Base-by-base conservation (phyloP, 202 grass and related monocot genomes). In the Cymbopogon flexuosus region DNA sequence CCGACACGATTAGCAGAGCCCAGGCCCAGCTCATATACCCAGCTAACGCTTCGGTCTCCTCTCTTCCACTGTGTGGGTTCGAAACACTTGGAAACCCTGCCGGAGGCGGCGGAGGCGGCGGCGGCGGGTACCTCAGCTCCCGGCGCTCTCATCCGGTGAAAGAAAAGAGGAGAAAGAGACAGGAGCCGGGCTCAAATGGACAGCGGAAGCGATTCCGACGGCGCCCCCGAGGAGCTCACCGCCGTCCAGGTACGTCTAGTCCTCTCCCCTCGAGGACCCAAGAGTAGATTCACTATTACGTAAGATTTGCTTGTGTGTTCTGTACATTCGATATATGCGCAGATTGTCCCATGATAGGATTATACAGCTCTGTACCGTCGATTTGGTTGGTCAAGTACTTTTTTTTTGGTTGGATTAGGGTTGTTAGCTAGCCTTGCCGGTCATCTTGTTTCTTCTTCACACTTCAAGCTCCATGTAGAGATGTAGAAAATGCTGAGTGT, bases 201-300 rank as follows among this genome's bases (percentile, higher is more conserved):
- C 19, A 93, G 80, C 68, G 88, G 86, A 33, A 87, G 83, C 83
- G 91, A 93, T 0, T 89, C 89, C 16, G 91, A 93, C 54, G 39
- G 75, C 15, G 86, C 86, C 5, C 91, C 91, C 10, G 88, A 93
- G 86, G 89, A 91, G 86, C 91, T 93, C 71, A 93, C 91, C 46
- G 76, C 83, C 71, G 68, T 83, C 70, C 86, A 93, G 88, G 91
- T 93, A 80, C 70, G 8, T 31, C 8, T 41, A 10, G 33, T 3
- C 2, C 47, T 58, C 34, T 4, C 21, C 34, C 3, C 64, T 68
- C 18, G 12, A 68, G 8, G 46, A 18, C 13, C 33, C 43, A 11
- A 37, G 24, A 45, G 31, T 37, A 39, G n/a, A 24, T 68, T 13
- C 8, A 24, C 58, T 33, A 74, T 18, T 83, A 30, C 13, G 15